Percentiles rank a stretch among this genome's conserved stretches.
Conservation (phyloP, 2,329 filamentous ascomycete species). For the Trichoderma oligosporum region DNA sequence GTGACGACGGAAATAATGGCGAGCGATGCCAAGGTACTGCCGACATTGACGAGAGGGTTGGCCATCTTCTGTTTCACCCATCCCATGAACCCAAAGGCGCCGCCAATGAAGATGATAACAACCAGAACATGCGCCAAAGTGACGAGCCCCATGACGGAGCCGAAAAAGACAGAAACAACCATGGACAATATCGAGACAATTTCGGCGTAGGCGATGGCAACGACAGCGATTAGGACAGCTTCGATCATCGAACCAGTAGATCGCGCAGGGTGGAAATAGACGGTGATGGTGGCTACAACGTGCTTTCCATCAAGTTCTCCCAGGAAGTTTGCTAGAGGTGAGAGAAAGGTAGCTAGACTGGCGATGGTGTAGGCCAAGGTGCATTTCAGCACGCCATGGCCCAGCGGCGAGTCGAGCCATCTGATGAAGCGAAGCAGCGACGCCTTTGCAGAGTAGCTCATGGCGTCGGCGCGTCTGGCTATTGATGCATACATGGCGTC, state of each 20-base stretch:
- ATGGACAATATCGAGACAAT: slow-evolving; percentile 75
- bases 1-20: slow-evolving; percentile 81
- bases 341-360: slow-evolving; percentile 75
- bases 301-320: slow-evolving; percentile 84
- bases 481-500: slow-evolving; percentile 5
- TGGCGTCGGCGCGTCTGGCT: slow-evolving; percentile 7
- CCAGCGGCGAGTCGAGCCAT: slow-evolving; percentile 65
- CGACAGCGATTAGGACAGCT: slow-evolving; percentile 67
- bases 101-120: slow-evolving; percentile 74
- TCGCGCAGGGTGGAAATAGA: slow-evolving; percentile 85
- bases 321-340: slow-evolving; percentile 64
- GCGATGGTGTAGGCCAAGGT: slow-evolving; percentile 79
- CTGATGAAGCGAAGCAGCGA: slow-evolving; percentile 11
- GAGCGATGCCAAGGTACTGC: slow-evolving; percentile 76
- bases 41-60: slow-evolving; percentile 73
- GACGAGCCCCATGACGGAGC: slow-evolving; percentile 60
- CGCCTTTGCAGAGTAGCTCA: slow-evolving; percentile 2
- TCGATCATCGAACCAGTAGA: slow-evolving; percentile 82
- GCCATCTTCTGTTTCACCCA: slow-evolving; percentile 75
- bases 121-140: slow-evolving; percentile 71
- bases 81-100: slow-evolving; percentile 75
- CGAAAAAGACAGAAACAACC: slow-evolving; percentile 73
- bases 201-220: slow-evolving; percentile 65
- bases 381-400: slow-evolving; percentile 77
- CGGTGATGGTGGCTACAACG: slow-evolving; percentile 82